Evolutionary conservation across 768 basidiomycete genomes (phyloP).

Genomic region (Naganishia onofrii): DNA sequence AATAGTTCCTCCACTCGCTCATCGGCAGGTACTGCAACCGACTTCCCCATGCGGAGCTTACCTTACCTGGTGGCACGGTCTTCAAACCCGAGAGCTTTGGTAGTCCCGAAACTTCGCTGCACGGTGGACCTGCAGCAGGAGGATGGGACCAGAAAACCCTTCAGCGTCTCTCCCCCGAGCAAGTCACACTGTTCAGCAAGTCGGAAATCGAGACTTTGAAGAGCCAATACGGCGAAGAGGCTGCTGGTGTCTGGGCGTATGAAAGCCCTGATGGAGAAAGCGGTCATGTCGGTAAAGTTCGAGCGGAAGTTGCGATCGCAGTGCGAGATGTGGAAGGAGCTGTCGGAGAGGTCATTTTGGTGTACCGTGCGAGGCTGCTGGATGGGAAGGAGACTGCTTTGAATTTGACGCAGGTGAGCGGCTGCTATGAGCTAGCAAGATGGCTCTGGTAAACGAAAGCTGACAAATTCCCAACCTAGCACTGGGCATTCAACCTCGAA

Average conservation of each 20-base stretch:
- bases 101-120: constrained; percentile 20
- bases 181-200: constrained; percentile 18
- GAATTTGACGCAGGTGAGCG: constrained; percentile 33
- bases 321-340: constrained; percentile 13
- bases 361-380: constrained; percentile 33
- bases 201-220: constrained; percentile 19
- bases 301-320: constrained; percentile 26
- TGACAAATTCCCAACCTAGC: constrained; percentile 3
- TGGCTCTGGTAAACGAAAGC: not conserved
- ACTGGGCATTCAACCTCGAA: constrained; percentile 35
- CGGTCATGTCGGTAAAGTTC: constrained; percentile 30
- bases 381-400: constrained; percentile 24
- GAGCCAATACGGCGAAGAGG: constrained; percentile 7
- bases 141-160: constrained; percentile 33
- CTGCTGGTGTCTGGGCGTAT: constrained; percentile 32
- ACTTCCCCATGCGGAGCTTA: constrained; percentile 20
- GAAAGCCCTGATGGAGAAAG: constrained; percentile 29
- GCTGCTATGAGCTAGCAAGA: not conserved
- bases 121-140: constrained; percentile 26
- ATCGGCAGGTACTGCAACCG: constrained; percentile 35
- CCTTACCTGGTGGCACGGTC: not conserved
- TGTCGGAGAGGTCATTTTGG: constrained; percentile 26
- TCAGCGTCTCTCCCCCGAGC: not conserved
- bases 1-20: constrained; percentile 32
- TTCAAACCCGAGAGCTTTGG: constrained; percentile 28